Evolutionary conservation across 495 filamentous ascomycete species (phyloP), one percentile per base, ranked within the genome.

Genomic region (Trichoderma virens): DNA sequence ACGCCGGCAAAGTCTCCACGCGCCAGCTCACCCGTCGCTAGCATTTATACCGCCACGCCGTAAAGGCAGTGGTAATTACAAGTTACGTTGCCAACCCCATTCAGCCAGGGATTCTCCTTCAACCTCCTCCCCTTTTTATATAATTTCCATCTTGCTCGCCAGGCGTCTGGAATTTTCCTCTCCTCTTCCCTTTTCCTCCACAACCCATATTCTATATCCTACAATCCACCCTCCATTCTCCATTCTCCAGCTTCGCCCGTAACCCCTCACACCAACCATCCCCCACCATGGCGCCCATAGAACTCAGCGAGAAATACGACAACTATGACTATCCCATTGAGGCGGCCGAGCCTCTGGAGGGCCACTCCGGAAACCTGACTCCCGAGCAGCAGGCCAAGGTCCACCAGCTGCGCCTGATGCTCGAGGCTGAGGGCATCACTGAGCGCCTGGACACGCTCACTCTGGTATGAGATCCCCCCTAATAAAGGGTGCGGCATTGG

Each of bases 301-400:
- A 86, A 72, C 79, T 86, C 63, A 89, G 96, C 74, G 81, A 90
- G 69, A 97, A 96, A 77, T 97, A 97, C 81, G 93, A 98, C 77
- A 76, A 93, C 79, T 97, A 96, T 79, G 93, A 97, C 73, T 98
- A 81, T 78, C 94, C 94, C 61, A 93, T 86, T 62, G 92, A 82
- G 28, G 85, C 88, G 51, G 86, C 90, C 43, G 81, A 83, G 59
- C 70, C 80, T 13, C 83, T 87, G 69, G 76, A 78, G 67, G 94
- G 94, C 56, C 94, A 97, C 74, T 88, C 94, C 64, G 94, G 94
- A 70, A 86, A 93, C 74, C 90, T 93, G 69, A 96, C 90, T 30
- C 80, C 83, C 38, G 84, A 90, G 71, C 92, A 98, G 78, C 90
- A 98, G 85, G 93, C 90, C 45, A 86, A 91, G 77, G 90, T 98